Evolutionary conservation across 345 rosid genomes (phyloP).

Genomic region (Rhodamnia rubescens): DNA sequence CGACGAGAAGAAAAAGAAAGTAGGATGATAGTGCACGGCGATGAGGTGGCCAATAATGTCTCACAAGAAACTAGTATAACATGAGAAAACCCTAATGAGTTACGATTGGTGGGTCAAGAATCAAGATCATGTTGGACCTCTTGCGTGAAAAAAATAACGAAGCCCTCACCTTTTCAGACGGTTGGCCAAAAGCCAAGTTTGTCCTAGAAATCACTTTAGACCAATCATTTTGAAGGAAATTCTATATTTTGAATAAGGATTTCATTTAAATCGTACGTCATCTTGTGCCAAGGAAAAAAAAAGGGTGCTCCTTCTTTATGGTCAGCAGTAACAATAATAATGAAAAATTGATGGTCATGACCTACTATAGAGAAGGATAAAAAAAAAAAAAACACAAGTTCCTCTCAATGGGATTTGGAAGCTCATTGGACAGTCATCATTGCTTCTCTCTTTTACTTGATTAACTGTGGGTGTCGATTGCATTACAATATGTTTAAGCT

Average conservation of each 20-base stretch:
- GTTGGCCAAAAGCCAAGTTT: too few relatives aligned
- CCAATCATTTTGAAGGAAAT: neutral
- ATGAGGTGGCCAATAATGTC: neutral
- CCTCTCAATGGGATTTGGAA: neutral
- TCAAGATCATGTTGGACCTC: neutral
- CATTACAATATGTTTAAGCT: too few relatives aligned
- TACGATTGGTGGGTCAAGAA: neutral
- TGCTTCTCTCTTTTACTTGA: neutral
- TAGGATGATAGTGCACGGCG: neutral
- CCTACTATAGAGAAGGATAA: neutral
- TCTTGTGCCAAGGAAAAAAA: neutral
- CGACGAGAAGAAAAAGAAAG: neutral
- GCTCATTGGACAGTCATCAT: neutral
- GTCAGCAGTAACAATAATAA: neutral
- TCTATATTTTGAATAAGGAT: neutral
- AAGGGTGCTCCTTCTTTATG: too few relatives aligned
- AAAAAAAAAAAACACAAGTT: too few relatives aligned
- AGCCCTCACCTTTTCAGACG: too few relatives aligned
- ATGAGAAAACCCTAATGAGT: neutral
- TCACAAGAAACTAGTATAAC: neutral
- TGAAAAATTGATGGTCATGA: neutral
- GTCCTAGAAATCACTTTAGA: neutral
- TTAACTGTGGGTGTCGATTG: neutral
- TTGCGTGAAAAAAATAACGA: neutral
- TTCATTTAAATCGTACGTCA: neutral